Evolutionary conservation across 2,329 filamentous ascomycete genomes (phyloP).

Genomic region (Pseudogymnoascus sp.): DNA sequence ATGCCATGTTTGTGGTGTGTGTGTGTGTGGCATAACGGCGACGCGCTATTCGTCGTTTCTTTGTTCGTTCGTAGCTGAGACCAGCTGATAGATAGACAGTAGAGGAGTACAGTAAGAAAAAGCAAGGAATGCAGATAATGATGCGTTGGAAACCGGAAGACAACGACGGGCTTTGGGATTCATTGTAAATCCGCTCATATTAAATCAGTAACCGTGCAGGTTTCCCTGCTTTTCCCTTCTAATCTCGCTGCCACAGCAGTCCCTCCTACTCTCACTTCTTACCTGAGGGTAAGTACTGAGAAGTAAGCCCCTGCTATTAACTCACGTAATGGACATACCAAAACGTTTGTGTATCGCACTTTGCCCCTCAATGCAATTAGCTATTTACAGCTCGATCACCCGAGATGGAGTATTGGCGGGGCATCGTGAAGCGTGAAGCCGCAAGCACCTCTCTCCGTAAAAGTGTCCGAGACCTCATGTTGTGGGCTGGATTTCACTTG

Average conservation of each 20-base stretch:
- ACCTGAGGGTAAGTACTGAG: neutral
- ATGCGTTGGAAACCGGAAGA: neutral
- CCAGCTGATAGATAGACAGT: conserved; percentile 6
- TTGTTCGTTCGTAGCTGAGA: neutral
- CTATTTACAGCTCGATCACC: conserved; percentile 1
- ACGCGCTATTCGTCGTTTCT: neutral
- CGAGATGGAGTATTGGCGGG: neutral
- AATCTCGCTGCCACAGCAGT: neutral
- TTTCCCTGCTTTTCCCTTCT: neutral
- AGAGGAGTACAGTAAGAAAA: conserved; percentile 1
- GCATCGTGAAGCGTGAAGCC: neutral
- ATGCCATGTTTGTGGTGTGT: neutral
- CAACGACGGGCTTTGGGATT: neutral
- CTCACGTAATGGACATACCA: neutral
- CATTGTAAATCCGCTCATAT: neutral
- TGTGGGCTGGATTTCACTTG: neutral
- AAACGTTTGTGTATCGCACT: conserved; percentile 4
- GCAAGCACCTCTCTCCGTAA: neutral
- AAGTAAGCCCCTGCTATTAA: neutral
- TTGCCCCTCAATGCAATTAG: conserved; percentile 4
- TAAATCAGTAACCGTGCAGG: neutral
- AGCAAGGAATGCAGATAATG: conserved; percentile 8
- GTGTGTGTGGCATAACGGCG: neutral
- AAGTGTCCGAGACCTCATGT: conserved; percentile 4
- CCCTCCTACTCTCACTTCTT: neutral